A percentile compares a stretch with the other conserved stretches of the same genome.
These are phyloP conservation scores for Antrodiella citrinella DNA, from an alignment of 768 basidiomycete species.

Conservation along the genomic window DNA sequence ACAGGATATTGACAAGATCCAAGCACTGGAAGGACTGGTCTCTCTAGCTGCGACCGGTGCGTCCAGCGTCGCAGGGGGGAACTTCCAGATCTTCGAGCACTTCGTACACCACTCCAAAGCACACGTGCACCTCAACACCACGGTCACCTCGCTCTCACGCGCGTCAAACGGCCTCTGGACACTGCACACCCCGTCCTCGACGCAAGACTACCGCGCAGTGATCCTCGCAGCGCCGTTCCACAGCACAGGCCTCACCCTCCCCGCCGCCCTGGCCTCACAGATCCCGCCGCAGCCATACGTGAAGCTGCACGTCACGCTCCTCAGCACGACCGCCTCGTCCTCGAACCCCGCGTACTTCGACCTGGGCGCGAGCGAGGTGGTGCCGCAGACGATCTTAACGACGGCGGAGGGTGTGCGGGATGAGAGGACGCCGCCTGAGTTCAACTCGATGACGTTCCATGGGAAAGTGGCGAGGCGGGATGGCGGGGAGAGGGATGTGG, in stretches of 20 bases:
- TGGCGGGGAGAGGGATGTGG: constrained; percentile 37
- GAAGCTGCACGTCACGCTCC: constrained; percentile 79
- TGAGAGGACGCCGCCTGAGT: constrained; percentile 51
- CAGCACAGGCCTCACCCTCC: constrained; percentile 49
- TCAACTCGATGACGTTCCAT: constrained; percentile 83
- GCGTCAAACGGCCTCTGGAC: neutral
- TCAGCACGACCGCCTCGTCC: constrained; percentile 64
- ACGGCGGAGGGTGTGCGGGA: constrained; percentile 49
- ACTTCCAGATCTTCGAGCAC: constrained; percentile 76
- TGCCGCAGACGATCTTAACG: constrained; percentile 67
- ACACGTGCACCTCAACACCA: constrained; percentile 59
- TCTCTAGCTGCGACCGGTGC: constrained; percentile 71
- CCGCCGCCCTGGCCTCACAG: constrained; percentile 36
- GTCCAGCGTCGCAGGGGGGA: constrained; percentile 64
- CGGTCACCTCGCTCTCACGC: constrained; percentile 33
- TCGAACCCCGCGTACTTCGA: constrained; percentile 66
- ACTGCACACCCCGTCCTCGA: too few relatives aligned
- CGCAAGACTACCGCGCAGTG: constrained; percentile 44
- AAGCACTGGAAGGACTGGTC: constrained; percentile 65
- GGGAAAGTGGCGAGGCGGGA: constrained; percentile 35
- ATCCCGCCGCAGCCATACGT: constrained; percentile 73
- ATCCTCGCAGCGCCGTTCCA: constrained; percentile 87
- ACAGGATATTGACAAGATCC: constrained; percentile 62
- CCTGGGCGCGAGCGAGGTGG: constrained; percentile 30
- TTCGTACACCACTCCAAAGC: constrained; percentile 71